Base-by-base conservation (phyloP, 257 asterid species). In the Solanum gandarillasii region DNA sequence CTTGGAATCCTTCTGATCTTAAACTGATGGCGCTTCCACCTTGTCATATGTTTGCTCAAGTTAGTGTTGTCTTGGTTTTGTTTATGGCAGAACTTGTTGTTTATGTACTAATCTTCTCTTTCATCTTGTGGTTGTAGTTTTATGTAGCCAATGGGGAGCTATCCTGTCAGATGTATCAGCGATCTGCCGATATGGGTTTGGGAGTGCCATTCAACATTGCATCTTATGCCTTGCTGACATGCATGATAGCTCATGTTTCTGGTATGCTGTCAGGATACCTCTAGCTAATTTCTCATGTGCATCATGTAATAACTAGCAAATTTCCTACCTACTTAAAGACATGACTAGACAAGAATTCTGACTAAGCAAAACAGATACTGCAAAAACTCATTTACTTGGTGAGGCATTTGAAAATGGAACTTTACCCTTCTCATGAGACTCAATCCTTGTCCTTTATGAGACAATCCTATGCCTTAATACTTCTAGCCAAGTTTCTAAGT, bases 171-270 rank as follows among this genome's bases (percentile, higher is more conserved):
- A 91, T 92, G 92, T 91, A 92, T 85, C 94, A 92, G 88, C 93
- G 93, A 4, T 91, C 93, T 62, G 94, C 93, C 39, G 94, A 92
- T 67, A 89, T 92, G 92, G 93, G 93, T 86, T 92, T 91, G 83
- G 94, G 94, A 31, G 92, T 92, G 88, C 94, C 94, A 38, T 92
- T 92, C 73, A 92, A 92, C 58, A 91, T 92, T 87, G 94, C 93
- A 25, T 90, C 92, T 86, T 92, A 92, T 88, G 91, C 94, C 38
- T 88, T 92, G 55, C 86, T 92, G 72, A 92, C 94, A 7, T 88
- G 92, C 90, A 92, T 92, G 92, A 87, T 92, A 43, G 94, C 94
- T 6, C 94, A 92, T 52, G 91, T 91, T 76, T 88, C 91, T 81
- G 94, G 93, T 92, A 88, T 87, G 92, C 27, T 82, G 82, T 43